Conservation (phyloP, 805 yeast genomes). For the Suhomyces faveliae region DNA sequence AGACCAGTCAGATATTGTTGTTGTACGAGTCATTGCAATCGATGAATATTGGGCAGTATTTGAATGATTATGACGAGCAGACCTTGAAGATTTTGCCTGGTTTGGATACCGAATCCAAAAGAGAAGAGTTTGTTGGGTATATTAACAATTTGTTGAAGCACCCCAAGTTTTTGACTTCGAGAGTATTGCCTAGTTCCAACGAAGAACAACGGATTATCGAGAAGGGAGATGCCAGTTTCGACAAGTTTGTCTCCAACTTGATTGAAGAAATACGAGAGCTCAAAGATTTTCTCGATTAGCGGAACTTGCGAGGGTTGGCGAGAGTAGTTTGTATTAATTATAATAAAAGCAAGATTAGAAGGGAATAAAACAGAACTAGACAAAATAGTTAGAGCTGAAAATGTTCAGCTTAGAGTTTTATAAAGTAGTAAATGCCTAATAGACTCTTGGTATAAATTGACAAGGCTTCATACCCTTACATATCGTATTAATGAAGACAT, state of each 20-base stretch:
- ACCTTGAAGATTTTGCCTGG: constrained; percentile 52
- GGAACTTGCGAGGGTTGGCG: too few species aligned
- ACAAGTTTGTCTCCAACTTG: constrained; percentile 43
- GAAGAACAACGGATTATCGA: constrained; percentile 65
- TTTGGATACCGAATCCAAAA: constrained; percentile 56
- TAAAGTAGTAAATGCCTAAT: too few species aligned
- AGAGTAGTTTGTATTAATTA: too few species aligned
- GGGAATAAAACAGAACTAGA: too few species aligned
- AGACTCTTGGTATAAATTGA: too few species aligned
- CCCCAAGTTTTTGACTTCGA: constrained; percentile 75
- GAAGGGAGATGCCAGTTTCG: constrained; percentile 35
- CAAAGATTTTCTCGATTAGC: constrained; percentile 30
- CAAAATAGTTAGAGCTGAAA: too few species aligned
- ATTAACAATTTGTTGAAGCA: constrained; percentile 77
- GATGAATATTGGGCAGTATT: constrained; percentile 52
- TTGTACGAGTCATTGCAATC: constrained; percentile 57
- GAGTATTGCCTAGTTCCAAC: constrained; percentile 58
- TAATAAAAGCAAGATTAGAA: too few species aligned
- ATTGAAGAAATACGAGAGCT: constrained; percentile 53
- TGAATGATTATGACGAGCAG: constrained; percentile 19
- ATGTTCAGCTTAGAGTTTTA: too few species aligned
- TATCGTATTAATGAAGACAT: too few species aligned
- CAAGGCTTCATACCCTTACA: background rate
- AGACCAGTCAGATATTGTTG: constrained; percentile 58
- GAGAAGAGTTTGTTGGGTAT: constrained; percentile 58